Evolutionary conservation across 2,329 filamentous ascomycete species (phyloP), one percentile per base, ranked within the genome.

Genomic region (Didymella segeticola): DNA sequence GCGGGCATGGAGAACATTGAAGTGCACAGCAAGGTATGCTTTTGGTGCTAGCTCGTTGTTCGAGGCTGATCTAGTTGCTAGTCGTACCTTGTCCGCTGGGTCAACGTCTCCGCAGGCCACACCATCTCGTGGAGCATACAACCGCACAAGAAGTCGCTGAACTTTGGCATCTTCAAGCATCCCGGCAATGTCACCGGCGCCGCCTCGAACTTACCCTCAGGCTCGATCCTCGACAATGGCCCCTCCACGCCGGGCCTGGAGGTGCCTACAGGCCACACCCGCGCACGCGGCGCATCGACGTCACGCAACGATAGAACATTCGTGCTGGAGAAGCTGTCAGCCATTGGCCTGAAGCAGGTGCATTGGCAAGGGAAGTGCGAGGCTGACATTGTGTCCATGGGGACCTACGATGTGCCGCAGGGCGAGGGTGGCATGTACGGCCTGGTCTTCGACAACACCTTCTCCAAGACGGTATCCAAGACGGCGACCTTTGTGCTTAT

Each of bases 51-150:
- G 29, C 34, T 38, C 12, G 29, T 38, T 14, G 19, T 19, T 34
- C 31, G 22, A 33, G 34, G 25, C 46, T 52, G 31, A 47, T 17
- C 47, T 56, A 49, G 53, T 37, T 36, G 47, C 47, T 62, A 98
- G 95, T 96, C 92, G 61, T 99, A 99, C 78, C 92, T 99, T 66
- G 91, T 99, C 52, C 91, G 95, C 71, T 99, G 95, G 93, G 90
- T 97, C 65, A 89, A 91, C 72, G 93, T 97, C 64, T 88, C 92
- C 50, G 88, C 91, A 60, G 89, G 89, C 47, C 89, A 96, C 75
- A 96, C 93, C 43, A 92, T 99, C 67, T 96, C 93, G 14, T 99
- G 95, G 95, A 97, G 91, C 70, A 86, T 99, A 31, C 93, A 98
- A 72, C 95, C 95, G 36, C 92, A 98, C 76, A 98, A 96, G 80